Percentiles rank a stretch among this genome's conserved stretches.
Evolutionary conservation across 1,284 basidiomycete species (phyloP).

Genomic region (Moesziomyces sp.): DNA sequence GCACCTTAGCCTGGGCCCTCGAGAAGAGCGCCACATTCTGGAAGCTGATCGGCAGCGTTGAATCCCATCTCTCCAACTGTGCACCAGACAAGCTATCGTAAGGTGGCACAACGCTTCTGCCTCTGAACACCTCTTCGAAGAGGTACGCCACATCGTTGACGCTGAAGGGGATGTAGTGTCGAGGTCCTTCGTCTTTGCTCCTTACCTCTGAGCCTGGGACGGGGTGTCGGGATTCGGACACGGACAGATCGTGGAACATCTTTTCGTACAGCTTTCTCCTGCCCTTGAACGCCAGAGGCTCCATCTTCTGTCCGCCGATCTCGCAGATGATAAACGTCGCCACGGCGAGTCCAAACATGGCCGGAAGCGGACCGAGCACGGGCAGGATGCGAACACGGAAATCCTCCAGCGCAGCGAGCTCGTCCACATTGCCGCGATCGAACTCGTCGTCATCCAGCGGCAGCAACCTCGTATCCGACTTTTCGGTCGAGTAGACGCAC

Average conservation of each 20-base stretch:
- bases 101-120: conserved; percentile 60
- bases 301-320: conserved; percentile 58
- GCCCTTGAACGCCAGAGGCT: conserved; percentile 62
- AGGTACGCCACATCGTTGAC: conserved; percentile 63
- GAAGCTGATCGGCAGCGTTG: conserved; percentile 58
- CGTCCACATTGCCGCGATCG: conserved; percentile 86
- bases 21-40: conserved; percentile 62
- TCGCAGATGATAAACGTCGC: conserved; percentile 66
- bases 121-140: conserved; percentile 63
- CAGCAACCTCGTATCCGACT: conserved; percentile 82
- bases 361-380: conserved; percentile 75
- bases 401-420: conserved; percentile 90
- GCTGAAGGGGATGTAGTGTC: conserved; percentile 57
- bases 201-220: conserved; percentile 12
- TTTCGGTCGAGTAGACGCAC: conserved; percentile 91
- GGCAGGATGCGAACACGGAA: conserved; percentile 91
- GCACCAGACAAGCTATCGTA: conserved; percentile 49
- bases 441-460: conserved; percentile 93
- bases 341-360: conserved; percentile 66
- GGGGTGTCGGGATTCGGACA: conserved; percentile 36
- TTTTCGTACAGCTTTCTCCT: conserved; percentile 62
- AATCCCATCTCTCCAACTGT: conserved; percentile 62
- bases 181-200: conserved; percentile 2
- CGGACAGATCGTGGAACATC: conserved; percentile 41
- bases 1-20: conserved; percentile 55